Base-by-base conservation (phyloP, 164 flowering plant species). In the Magnolia changhungtana region DNA sequence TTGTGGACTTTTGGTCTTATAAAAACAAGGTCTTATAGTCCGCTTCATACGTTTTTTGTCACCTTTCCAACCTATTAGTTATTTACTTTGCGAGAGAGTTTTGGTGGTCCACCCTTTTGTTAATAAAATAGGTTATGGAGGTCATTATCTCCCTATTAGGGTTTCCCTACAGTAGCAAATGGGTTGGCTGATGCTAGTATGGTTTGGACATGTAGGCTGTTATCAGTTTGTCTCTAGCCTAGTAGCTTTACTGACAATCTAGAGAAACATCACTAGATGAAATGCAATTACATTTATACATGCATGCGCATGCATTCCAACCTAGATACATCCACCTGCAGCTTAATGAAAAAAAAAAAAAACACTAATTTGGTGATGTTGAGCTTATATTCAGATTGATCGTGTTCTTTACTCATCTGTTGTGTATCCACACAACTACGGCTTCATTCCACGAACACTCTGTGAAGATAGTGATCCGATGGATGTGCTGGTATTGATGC, bases 401-500 rank as follows among this genome's bases (percentile, higher is more conserved):
- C 92, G 98, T 69, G 82, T 94, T 71, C 95, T 94, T 31, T 94
- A 92, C 86, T 94, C 98, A 65, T 94, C 97, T 1, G 97, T 94
- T 66, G 98, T 94, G 55, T 94, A 91, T 76, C 98, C 98, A 37
- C 98, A 93, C 88, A 93, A 93, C 83, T 93, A 93, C 81, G 98
- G 96, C 67, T 94, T 94, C 85, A 92, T 94, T 63, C 97, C 98
- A 0, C 79, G 97, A 50, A 94, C 97, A 64, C 63, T 94, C 61
- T 94, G 97, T 77, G 97, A 94, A 77, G 98, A 94, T 74, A 86
- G 90, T 83, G 98, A 94, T 80, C 98, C 97, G 20, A 90, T 94
- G 91, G 98, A 92, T 81, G 98, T 94, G 31, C 83, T 94, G 82
- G 76, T 92, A 63, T 83, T 94, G 78, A 94, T 94, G 98, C 98